A percentile compares a stretch with the other conserved stretches of the same genome.
Evolutionary conservation across 495 filamentous ascomycete genomes (phyloP).

Genomic region (Talaromyces thailandensis): DNA sequence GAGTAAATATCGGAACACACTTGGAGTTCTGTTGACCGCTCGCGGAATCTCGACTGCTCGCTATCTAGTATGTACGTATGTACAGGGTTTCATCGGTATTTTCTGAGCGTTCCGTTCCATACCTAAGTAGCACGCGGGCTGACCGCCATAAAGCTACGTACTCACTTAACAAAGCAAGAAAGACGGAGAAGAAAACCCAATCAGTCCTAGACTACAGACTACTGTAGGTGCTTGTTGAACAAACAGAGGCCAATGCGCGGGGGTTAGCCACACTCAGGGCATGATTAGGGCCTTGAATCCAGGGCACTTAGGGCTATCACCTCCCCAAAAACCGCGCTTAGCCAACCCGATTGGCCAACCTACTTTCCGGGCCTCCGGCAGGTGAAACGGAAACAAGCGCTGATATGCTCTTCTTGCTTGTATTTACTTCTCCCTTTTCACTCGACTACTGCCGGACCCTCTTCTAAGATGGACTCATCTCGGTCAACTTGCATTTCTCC

Average conservation of each 20-base stretch:
- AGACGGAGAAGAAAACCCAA: neutral
- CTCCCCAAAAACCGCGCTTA: neutral
- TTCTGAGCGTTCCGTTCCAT: no score
- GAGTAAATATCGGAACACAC: neutral
- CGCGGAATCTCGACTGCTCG: neutral
- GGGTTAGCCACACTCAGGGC: neutral
- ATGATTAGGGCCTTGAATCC: neutral
- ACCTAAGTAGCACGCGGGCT: neutral
- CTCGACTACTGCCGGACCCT: neutral
- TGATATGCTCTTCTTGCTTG: neutral
- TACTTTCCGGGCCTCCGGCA: neutral
- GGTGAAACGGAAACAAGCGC: neutral
- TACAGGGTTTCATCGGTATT: no score
- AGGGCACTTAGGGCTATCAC: neutral
- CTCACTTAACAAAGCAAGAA: neutral
- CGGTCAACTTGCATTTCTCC: neutral
- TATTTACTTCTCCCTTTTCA: neutral
- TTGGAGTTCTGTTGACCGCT: no score
- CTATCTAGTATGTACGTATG: no score
- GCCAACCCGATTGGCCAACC: neutral
- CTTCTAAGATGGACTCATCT: neutral
- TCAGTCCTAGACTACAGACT: neutral
- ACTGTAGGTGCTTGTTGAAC: neutral
- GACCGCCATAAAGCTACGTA: neutral
- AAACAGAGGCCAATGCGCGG: neutral